Percentiles rank a stretch among this genome's conserved stretches.
These are phyloP conservation scores for Calophaca sinica DNA, from an alignment of 306 rosid species.

Conservation along the genomic window DNA sequence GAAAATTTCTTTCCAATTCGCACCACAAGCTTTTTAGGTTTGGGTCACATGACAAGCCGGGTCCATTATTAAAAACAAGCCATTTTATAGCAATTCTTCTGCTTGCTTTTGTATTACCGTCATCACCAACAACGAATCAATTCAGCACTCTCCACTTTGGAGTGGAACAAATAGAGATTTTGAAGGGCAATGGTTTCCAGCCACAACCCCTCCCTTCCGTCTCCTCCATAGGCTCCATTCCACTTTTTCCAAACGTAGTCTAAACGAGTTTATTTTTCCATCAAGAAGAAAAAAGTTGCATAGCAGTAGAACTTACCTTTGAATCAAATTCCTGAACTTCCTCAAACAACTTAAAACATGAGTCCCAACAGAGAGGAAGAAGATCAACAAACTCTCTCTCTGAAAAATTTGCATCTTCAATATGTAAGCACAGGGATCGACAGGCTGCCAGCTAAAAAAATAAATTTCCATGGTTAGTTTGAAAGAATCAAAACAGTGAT, in stretches of 20 bases:
- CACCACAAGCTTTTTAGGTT: conserved; percentile 5
- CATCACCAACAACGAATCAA: conserved; percentile 15
- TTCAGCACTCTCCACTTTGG: conserved; percentile 17
- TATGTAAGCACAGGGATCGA: conserved; percentile 84
- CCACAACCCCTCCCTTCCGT: conserved; percentile 10
- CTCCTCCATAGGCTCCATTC: neutral
- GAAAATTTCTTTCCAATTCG: conserved; percentile 18
- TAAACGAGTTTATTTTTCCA: conserved; percentile 10
- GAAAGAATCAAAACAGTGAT: conserved; percentile 26
- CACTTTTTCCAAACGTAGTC: neutral
- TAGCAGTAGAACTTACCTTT: conserved; percentile 66
- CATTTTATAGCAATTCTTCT: conserved; percentile 6
- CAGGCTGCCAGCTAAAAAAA: conserved; percentile 93
- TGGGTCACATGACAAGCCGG: conserved; percentile 22
- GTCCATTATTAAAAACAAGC: neutral
- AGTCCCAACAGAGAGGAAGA: conserved; percentile 91
- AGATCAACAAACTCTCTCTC: conserved; percentile 85
- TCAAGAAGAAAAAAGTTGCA: conserved; percentile 30
- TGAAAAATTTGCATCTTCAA: conserved; percentile 95
- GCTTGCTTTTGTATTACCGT: conserved; percentile 19
- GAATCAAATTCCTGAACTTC: conserved; percentile 97
- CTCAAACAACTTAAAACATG: conserved; percentile 85
- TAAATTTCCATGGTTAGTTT: conserved; percentile 48
- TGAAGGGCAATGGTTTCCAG: conserved; percentile 19
- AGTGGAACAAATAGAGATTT: conserved; percentile 11